Evolutionary conservation across 108 stramenopile species (phyloP).

Genomic region (Nitzschia sp.): DNA sequence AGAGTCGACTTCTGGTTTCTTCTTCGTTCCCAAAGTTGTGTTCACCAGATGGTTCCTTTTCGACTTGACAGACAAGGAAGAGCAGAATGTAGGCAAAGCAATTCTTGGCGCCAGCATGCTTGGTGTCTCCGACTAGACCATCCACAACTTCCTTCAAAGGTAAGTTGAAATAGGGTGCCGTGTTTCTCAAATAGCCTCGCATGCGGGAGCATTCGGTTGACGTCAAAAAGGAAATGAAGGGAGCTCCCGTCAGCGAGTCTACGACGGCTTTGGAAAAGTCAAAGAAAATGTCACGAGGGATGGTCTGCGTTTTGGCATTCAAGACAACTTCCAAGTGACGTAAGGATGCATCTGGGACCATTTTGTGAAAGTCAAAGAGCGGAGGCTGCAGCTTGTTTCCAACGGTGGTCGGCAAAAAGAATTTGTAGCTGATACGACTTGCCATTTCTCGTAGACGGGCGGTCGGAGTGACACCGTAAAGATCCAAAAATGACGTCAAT

Average conservation of each 20-base stretch:
- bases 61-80: conserved; percentile 62
- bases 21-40: conserved; percentile 44
- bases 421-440: conserved; percentile 49
- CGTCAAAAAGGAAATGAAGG: conserved; percentile 69
- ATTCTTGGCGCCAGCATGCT: conserved; percentile 34
- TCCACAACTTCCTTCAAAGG: conserved; percentile 36
- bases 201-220: conserved; percentile 79
- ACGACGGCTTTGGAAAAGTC: conserved; percentile 56
- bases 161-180: conserved; percentile 62
- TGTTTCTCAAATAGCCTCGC: conserved; percentile 76
- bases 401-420: conserved; percentile 49
- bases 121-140: conserved; percentile 11
- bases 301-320: conserved; percentile 32
- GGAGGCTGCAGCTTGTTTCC: conserved; percentile 47
- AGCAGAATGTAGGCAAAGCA: conserved; percentile 60
- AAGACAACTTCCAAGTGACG: conserved; percentile 51
- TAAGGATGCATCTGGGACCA: conserved; percentile 47
- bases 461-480: conserved; percentile 43
- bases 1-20: conserved; percentile 44
- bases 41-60: conserved; percentile 50
- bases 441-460: conserved; percentile 43
- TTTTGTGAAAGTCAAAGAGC: conserved; percentile 59
- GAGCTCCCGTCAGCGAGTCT: conserved; percentile 47
- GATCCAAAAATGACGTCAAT: conserved; percentile 55
- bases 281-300: conserved; percentile 53